Base-by-base conservation (phyloP, 768 basidiomycete species). In the Calvatia gigantea region DNA sequence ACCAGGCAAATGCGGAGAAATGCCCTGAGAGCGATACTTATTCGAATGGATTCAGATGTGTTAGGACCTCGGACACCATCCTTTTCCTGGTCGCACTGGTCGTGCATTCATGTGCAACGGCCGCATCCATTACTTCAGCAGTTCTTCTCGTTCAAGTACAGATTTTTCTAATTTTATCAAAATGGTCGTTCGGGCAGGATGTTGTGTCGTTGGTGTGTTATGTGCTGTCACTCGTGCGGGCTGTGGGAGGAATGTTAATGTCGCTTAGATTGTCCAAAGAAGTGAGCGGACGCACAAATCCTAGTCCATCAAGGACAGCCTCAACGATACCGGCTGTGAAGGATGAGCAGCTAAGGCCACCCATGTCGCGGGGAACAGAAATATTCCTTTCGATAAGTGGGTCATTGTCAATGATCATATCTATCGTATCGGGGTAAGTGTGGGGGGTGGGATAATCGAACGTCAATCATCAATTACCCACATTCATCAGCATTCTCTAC, bases 401-500 rank as follows among this genome's bases (percentile, higher is more conserved):
- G 66, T 95, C 91, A 69, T 99, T 98, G 77, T 98, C 90, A 57
- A 96, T 89, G 60, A 99, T 90, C 97, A 98, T 98, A 71, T 98
- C 94, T 96, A 61, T 29, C 19, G 21, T 17, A 21, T 47, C 39
- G 43, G 42, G 61, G 31, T 53, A 35, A 51, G 38, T 33, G 38
- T 53, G 35, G 42, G n/a, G 48, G 44, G 29, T 54, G 49, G 56
- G 58, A 32, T 57, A 55, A 42, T 25, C 43, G 55, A 43, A 48
- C 39, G 27, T 28, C 38, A 21, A 4, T 2, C 1, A 51, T 44
- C 37, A 23, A 41, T 28, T 25, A 73, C 87, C 51, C 59, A 87
- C 94, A 99, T 78, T 99, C 97, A 67, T 98, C 96, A 17, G 91
- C 87, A 57, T 96, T 93, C 69, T 97, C 94, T 0, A 98, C 92